These are phyloP conservation scores for Cytospora mali DNA, from an alignment of 2,329 filamentous ascomycete species.

Conservation along the genomic window DNA sequence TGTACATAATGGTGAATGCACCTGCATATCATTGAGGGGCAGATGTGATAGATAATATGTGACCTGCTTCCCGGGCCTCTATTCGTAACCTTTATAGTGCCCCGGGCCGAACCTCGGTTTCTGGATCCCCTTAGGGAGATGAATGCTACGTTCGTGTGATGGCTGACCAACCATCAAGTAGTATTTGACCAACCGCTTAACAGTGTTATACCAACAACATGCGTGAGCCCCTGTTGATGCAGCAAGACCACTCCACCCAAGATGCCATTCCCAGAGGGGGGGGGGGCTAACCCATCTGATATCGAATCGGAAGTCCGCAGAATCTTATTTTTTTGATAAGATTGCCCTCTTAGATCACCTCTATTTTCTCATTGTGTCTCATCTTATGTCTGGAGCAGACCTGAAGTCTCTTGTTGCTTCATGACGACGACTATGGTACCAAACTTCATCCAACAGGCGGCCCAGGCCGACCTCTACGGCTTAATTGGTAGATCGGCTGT, in stretches of 20 bases:
- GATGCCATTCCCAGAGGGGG: neutral
- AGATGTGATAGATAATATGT: neutral
- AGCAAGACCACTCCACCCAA: neutral
- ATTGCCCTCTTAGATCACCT: neutral
- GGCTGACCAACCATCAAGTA: no score
- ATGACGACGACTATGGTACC: slow-evolving; percentile 1
- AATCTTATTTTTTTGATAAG: neutral
- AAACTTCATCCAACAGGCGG: neutral
- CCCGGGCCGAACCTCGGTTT: neutral
- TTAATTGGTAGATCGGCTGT: neutral
- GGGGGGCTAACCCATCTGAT: neutral
- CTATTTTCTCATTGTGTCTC: neutral
- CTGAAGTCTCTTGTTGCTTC: neutral
- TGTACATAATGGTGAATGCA: no score
- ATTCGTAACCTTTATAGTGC: neutral
- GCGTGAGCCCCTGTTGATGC: neutral
- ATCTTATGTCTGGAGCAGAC: neutral
- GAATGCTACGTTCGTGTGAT: neutral
- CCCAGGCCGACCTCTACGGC: neutral
- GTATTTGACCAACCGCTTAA: neutral
- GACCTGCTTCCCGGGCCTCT: neutral
- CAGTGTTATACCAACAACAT: neutral
- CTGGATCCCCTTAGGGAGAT: neutral
- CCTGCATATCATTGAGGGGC: no score
- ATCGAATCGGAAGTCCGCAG: neutral